Percentiles rank a stretch among this genome's conserved stretches.
phyloP scores from a whole-genome alignment of 2,329 filamentous ascomycete species.

The Trichoderma hamatum region DNA sequence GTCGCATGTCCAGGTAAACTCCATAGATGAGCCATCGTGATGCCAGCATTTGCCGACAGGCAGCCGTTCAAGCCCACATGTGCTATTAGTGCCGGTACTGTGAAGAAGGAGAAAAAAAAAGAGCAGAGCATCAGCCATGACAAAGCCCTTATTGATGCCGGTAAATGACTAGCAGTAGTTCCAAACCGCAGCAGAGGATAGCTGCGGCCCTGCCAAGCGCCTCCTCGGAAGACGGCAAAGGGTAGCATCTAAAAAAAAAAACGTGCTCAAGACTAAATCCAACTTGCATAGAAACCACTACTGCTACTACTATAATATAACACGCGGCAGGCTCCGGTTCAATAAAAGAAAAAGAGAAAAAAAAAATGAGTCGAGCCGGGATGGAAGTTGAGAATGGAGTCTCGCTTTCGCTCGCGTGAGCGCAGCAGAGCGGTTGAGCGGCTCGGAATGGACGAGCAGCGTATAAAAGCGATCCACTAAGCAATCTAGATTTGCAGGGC shows the following conservation, averaged over 20 bases:
- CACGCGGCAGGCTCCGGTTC: background rate
- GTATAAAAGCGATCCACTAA: background rate
- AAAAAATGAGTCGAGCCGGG: background rate
- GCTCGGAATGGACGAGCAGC: background rate
- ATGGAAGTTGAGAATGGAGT: constrained; percentile 7
- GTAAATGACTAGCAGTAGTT: background rate
- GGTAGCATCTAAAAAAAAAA: constrained; percentile 3
- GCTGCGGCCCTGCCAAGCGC: background rate
- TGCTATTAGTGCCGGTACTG: background rate
- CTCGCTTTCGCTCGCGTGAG: background rate
- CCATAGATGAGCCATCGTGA: background rate
- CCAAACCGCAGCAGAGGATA: background rate
- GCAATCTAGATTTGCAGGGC: constrained; percentile 8
- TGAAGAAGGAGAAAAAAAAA: too few species aligned
- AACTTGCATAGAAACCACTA: too few species aligned
- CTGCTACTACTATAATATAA: background rate
- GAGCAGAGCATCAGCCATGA: background rate
- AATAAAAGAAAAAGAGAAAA: background rate
- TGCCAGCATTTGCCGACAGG: background rate
- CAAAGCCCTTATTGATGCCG: background rate
- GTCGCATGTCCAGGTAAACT: background rate
- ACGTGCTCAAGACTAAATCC: background rate
- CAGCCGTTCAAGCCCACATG: background rate
- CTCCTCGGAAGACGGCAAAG: constrained; percentile 18
- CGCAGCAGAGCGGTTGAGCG: background rate